These are phyloP conservation scores for Podospora comata DNA, from an alignment of 495 filamentous ascomycete genomes.

Conservation along the genomic window DNA sequence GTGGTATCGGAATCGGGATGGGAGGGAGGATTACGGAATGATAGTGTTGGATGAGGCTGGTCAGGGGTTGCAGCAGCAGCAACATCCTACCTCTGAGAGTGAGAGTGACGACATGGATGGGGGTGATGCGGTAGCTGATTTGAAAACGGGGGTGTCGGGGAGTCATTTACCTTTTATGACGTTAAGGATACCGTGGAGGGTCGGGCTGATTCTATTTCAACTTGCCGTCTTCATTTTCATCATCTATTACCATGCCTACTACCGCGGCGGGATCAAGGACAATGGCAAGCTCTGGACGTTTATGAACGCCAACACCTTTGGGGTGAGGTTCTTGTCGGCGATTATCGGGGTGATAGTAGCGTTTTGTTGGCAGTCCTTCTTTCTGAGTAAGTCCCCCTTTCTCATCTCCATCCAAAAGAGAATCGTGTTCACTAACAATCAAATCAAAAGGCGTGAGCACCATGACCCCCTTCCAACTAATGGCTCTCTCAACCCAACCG, in stretches of 20 bases:
- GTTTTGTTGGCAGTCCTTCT: constrained; percentile 37
- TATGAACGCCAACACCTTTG: constrained; percentile 36
- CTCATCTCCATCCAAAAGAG: background rate
- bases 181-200: constrained; percentile 31
- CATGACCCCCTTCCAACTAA: constrained; percentile 30
- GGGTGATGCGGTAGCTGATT: background rate
- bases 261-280: constrained; percentile 27
- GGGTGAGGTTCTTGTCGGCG: constrained; percentile 36
- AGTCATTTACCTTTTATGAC: constrained; percentile 30
- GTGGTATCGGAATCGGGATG: constrained; percentile 23
- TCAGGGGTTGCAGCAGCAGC: constrained; percentile 16
- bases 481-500: constrained; percentile 24
- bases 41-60: constrained; percentile 31
- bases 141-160: background rate
- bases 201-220: constrained; percentile 28
- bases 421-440: background rate
- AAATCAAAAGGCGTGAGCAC: constrained; percentile 31
- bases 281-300: constrained; percentile 28
- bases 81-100: background rate
- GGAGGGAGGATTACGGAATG: constrained; percentile 34
- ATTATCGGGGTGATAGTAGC: constrained; percentile 34
- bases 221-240: constrained; percentile 30
- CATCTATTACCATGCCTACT: constrained; percentile 35
- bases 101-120: constrained; percentile 10
- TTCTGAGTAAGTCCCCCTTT: constrained; percentile 24